Conservation (phyloP, 139 green algal species). For the Chlorella sp. region DNA sequence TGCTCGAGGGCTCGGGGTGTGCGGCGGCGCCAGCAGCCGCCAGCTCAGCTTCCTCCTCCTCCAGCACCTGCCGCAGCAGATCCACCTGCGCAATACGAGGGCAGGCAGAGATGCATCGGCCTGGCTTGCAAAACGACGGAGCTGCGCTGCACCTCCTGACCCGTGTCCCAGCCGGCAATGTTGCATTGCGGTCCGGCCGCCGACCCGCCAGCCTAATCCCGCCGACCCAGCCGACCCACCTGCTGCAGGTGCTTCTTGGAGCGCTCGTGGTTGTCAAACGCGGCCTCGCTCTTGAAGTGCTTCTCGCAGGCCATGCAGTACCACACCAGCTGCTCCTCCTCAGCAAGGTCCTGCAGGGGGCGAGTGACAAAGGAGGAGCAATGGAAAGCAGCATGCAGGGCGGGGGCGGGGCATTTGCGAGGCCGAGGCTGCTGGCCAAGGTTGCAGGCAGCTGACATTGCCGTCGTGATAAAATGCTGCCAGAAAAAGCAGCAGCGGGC, state of each 20-base stretch:
- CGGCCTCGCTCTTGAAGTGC: conserved; percentile 85
- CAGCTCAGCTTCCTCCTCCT: conserved; percentile 63
- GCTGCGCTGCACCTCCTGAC: too few relatives aligned
- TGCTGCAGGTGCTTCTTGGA: conserved; percentile 84
- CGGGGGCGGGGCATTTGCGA: too few relatives aligned
- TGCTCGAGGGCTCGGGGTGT: neutral
- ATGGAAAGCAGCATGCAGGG: neutral
- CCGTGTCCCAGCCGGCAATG: too few relatives aligned
- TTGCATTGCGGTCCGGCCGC: too few relatives aligned
- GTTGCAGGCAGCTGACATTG: too few relatives aligned
- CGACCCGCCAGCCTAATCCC: conserved; percentile 60
- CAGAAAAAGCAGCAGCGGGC: neutral
- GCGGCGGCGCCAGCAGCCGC: neutral
- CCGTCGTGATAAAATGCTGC: too few relatives aligned
- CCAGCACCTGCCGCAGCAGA: conserved; percentile 56
- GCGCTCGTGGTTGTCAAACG: conserved; percentile 87
- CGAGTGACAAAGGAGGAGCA: too few relatives aligned
- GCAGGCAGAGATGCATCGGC: too few relatives aligned
- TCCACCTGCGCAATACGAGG: conserved; percentile 23
- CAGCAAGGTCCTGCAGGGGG: too few relatives aligned
- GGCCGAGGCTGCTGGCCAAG: too few relatives aligned
- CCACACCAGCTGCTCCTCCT: conserved; percentile 56
- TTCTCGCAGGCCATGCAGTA: conserved; percentile 95
- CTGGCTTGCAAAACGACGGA: too few relatives aligned
- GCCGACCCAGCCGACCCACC: conserved; percentile 52